Percentiles rank a stretch among this genome's conserved stretches.
phyloP scores from a whole-genome alignment of 345 rosid species.

The Ceriops decandra region DNA sequence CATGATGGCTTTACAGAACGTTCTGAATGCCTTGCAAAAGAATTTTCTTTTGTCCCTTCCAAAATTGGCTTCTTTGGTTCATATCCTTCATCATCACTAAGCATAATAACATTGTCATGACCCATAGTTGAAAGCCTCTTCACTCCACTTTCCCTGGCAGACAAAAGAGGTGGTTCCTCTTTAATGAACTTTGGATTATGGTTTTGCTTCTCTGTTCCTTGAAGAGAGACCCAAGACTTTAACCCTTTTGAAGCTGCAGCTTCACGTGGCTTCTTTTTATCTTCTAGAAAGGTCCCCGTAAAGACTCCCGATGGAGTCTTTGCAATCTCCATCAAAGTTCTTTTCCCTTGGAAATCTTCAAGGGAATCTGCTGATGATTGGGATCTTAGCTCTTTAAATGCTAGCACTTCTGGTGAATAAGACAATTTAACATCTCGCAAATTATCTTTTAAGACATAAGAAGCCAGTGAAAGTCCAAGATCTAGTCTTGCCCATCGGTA shows the following conservation, averaged over 20 bases:
- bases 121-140: slow-evolving; percentile 32
- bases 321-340: slow-evolving; percentile 28
- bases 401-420: slow-evolving; percentile 34
- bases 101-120: slow-evolving; percentile 50
- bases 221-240: slow-evolving; percentile 19
- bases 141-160: slow-evolving; percentile 29
- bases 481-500: slow-evolving; percentile 97
- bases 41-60: slow-evolving; percentile 28
- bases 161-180: slow-evolving; percentile 29
- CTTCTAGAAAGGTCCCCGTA: slow-evolving; percentile 23
- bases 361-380: slow-evolving; percentile 33
- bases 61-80: slow-evolving; percentile 42
- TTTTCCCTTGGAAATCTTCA: slow-evolving; percentile 39
- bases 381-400: slow-evolving; percentile 31
- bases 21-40: slow-evolving; percentile 20
- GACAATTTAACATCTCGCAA: slow-evolving; percentile 36
- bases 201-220: slow-evolving; percentile 19
- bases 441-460: slow-evolving; percentile 43
- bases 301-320: slow-evolving; percentile 21
- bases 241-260: slow-evolving; percentile 27
- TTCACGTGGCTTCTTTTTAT: slow-evolving; percentile 30
- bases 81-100: slow-evolving; percentile 79
- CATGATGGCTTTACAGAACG: slow-evolving; percentile 31
- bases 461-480: slow-evolving; percentile 84
- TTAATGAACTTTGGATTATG: slow-evolving; percentile 21